Conservation (phyloP, 805 yeast species). For the Wickerhamiella alocasiicola region DNA sequence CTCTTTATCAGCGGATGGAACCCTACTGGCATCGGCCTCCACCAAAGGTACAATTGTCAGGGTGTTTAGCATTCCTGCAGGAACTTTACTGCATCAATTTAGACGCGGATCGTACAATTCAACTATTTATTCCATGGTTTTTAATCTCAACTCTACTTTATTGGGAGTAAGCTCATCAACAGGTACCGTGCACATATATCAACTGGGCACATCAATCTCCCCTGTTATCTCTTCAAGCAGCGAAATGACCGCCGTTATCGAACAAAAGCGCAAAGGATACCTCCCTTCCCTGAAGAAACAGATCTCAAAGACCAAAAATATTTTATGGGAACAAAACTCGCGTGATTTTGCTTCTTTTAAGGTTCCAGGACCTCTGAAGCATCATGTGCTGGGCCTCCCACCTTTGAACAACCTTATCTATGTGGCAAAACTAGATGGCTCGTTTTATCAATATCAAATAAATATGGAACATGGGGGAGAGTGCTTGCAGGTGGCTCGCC, state of each 20-base stretch:
- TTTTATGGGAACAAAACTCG: conserved; percentile 63
- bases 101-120: conserved; percentile 83
- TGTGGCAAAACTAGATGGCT: conserved; percentile 71
- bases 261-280: conserved; percentile 12
- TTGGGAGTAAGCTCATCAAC: conserved; percentile 80
- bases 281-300: conserved; percentile 9
- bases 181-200: conserved; percentile 85
- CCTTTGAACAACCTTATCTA: conserved; percentile 26
- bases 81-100: conserved; percentile 50
- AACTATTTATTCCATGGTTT: conserved; percentile 59
- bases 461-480: conserved; percentile 90
- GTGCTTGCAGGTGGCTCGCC: conserved; percentile 66
- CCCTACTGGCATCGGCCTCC: conserved; percentile 76
- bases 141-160: conserved; percentile 55
- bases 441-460: conserved; percentile 64
- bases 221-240: conserved; percentile 17
- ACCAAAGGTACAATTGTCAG: conserved; percentile 82
- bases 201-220: conserved; percentile 36
- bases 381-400: conserved; percentile 30
- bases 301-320: conserved; percentile 60
- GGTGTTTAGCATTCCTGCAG: conserved; percentile 54
- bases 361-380: conserved; percentile 35
- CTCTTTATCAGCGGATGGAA: conserved; percentile 61
- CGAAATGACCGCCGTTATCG: conserved; percentile 8
- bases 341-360: conserved; percentile 86